These are phyloP conservation scores for Cochlearia excelsa DNA, from an alignment of 345 rosid genomes.

Conservation along the genomic window DNA sequence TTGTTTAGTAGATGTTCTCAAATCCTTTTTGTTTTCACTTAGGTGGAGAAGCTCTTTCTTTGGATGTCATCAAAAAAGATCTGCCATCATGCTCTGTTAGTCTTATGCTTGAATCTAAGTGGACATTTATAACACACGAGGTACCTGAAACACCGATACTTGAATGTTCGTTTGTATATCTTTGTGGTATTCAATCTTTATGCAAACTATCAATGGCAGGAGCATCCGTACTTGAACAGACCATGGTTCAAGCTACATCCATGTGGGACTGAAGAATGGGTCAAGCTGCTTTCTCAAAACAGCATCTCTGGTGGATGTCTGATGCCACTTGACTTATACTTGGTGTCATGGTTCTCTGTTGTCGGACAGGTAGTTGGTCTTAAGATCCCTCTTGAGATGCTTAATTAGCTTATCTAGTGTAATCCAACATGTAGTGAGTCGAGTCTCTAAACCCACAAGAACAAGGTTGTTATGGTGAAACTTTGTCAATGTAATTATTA, in stretches of 20 bases:
- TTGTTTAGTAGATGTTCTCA: not conserved
- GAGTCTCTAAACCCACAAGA: too few species aligned
- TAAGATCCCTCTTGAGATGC: constrained; percentile 46
- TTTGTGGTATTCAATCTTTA: constrained; percentile 1
- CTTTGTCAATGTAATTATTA: too few species aligned
- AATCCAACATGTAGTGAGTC: too few species aligned
- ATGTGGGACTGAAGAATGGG: constrained; percentile 82
- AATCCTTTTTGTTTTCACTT: constrained; percentile 15
- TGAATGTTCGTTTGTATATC: too few species aligned
- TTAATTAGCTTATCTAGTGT: constrained; percentile 6
- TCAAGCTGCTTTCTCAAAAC: constrained; percentile 61
- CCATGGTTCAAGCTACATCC: constrained; percentile 98
- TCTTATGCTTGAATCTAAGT: constrained; percentile 57
- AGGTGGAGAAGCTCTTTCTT: constrained; percentile 62
- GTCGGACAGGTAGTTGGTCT: constrained; percentile 83
- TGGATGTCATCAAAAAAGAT: constrained; percentile 63
- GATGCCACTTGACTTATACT: constrained; percentile 42
- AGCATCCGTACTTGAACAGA: constrained; percentile 79
- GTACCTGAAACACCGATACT: constrained; percentile 18
- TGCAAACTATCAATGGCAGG: constrained; percentile 42
- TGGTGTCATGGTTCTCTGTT: constrained; percentile 82
- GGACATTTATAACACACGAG: constrained; percentile 92
- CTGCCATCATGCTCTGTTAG: constrained; percentile 63
- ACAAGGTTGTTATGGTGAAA: too few species aligned
- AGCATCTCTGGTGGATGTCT: constrained; percentile 27